These are phyloP conservation scores for Lepidium sativum DNA, from an alignment of 345 rosid genomes.

Conservation along the genomic window DNA sequence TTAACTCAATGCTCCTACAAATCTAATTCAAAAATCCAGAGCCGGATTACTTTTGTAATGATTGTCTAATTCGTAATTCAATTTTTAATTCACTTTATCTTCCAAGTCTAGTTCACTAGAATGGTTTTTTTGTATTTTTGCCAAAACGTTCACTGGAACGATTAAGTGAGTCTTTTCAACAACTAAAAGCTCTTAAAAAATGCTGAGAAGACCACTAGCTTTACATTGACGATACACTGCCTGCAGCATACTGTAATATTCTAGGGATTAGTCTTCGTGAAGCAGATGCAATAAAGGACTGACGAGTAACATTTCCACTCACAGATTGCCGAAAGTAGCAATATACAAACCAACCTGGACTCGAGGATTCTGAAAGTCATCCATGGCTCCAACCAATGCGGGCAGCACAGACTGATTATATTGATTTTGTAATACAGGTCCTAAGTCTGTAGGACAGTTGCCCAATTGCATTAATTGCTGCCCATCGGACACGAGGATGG, in stretches of 20 bases:
- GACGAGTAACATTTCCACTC: not conserved
- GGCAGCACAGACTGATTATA: constrained; percentile 55
- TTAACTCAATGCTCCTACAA: not conserved
- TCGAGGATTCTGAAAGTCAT: constrained; percentile 64
- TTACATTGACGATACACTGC: not conserved
- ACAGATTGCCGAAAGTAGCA: not conserved
- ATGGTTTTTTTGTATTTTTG: too few species aligned
- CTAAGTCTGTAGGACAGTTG: constrained; percentile 68
- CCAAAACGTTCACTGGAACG: not conserved
- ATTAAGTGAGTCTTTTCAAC: not conserved
- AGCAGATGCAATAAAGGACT: not conserved
- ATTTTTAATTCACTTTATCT: not conserved
- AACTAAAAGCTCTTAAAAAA: not conserved
- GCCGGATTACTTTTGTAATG: not conserved
- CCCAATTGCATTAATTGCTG: constrained; percentile 70
- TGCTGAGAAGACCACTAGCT: not conserved
- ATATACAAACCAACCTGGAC: constrained; percentile 54
- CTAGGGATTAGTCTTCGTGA: not conserved
- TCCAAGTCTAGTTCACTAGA: not conserved
- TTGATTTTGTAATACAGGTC: constrained; percentile 59
- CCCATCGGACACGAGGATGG: constrained; percentile 70
- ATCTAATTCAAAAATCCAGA: not conserved
- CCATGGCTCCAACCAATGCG: constrained; percentile 57
- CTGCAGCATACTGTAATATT: not conserved
- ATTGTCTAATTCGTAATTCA: not conserved